Percentiles rank a stretch among this genome's conserved stretches.
These are phyloP conservation scores for Hydrangea macrophylla DNA, from an alignment of 148 eudicot species.

Conservation along the genomic window DNA sequence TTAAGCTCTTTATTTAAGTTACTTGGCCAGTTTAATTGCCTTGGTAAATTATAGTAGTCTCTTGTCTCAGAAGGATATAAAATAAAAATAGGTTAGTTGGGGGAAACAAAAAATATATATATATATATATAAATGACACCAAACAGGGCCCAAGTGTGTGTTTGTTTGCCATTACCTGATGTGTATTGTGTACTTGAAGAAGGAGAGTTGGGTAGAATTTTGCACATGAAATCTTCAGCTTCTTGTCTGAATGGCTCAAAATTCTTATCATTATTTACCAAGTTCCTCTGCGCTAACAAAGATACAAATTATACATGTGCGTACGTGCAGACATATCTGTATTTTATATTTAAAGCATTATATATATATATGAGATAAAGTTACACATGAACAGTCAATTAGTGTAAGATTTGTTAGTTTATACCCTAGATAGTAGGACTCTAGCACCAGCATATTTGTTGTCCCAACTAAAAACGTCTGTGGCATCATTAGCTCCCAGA, in stretches of 20 bases:
- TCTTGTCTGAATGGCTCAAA: constrained; percentile 57
- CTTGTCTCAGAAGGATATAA: no score
- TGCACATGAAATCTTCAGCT: constrained; percentile 83
- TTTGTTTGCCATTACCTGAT: constrained; percentile 49
- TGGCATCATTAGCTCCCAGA: constrained; percentile 64
- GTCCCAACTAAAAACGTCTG: constrained; percentile 93
- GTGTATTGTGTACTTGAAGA: constrained; percentile 75
- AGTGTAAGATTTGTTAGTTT: background rate
- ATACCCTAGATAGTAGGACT: constrained; percentile 83
- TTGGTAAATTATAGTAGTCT: no score
- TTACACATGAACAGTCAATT: no score
- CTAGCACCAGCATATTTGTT: constrained; percentile 87
- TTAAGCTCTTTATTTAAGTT: no score
- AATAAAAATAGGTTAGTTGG: no score
- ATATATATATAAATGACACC: no score
- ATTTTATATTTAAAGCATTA: no score
- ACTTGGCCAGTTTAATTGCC: no score
- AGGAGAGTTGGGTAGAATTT: constrained; percentile 77
- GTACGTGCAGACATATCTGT: no score
- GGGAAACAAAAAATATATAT: no score
- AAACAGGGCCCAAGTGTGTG: no score
- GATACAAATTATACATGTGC: no score
- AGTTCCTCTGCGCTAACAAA: constrained; percentile 44
- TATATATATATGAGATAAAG: background rate
- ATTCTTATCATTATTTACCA: constrained; percentile 43